Evolutionary conservation across 257 asterid genomes (phyloP).

Genomic region (Nicotiana noctiflora): DNA sequence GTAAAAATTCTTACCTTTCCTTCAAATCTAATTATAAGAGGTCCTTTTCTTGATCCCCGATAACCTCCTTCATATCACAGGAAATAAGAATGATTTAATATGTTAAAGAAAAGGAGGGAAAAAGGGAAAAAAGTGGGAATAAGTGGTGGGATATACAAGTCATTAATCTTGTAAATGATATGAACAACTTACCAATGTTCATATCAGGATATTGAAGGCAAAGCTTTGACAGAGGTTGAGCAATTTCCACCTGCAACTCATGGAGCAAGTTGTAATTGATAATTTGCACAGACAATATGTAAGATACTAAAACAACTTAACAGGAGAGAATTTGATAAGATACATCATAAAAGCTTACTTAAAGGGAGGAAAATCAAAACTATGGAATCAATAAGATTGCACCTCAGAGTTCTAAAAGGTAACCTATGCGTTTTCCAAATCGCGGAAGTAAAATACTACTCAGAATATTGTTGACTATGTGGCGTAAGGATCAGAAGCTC

Average conservation of each 20-base stretch:
- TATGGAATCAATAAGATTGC: neutral
- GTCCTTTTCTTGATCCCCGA: slow-evolving; percentile 63
- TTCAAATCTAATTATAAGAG: slow-evolving; percentile 45
- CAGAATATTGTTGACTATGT: neutral
- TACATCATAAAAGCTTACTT: neutral
- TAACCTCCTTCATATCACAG: slow-evolving; percentile 41
- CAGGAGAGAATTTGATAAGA: neutral
- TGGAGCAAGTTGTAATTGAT: neutral
- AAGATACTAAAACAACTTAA: neutral
- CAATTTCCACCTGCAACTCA: slow-evolving; percentile 55
- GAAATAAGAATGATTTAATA: neutral
- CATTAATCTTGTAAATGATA: neutral
- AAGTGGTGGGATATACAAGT: neutral
- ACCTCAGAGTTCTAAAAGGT: neutral
- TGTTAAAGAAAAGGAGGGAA: neutral
- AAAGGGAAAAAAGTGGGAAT: too few relatives aligned
- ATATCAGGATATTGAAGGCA: slow-evolving; percentile 55
- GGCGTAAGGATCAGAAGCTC: neutral
- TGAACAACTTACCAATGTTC: slow-evolving; percentile 34
- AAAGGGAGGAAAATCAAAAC: neutral
- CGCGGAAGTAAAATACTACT: neutral
- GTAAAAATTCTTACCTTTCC: slow-evolving; percentile 48
- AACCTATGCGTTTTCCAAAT: neutral
- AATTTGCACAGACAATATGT: neutral
- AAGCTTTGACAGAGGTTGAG: slow-evolving; percentile 62